These are phyloP conservation scores for Trypanosoma melophagium DNA, from an alignment of 208 protist species.

Conservation along the genomic window DNA sequence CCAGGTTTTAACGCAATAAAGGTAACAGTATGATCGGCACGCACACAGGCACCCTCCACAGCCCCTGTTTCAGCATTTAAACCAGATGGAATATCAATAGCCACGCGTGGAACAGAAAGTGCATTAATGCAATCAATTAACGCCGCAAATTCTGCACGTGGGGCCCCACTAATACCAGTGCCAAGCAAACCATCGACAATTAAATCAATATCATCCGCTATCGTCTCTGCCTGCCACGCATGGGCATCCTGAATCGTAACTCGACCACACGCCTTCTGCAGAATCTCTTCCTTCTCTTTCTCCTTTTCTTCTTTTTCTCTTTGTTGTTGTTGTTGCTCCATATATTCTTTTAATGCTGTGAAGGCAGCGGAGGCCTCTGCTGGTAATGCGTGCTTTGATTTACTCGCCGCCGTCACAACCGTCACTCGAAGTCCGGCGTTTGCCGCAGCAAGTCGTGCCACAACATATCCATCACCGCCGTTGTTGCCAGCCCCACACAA, in stretches of 20 bases:
- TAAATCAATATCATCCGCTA: conserved; percentile 47
- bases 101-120: conserved; percentile 51
- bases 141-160: conserved; percentile 56
- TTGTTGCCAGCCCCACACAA: conserved; percentile 86
- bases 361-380: conserved; percentile 55
- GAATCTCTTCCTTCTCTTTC: too few species aligned
- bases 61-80: conserved; percentile 80
- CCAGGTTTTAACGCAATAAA: conserved; percentile 86
- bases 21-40: conserved; percentile 70
- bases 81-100: conserved; percentile 86
- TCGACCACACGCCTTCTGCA: neutral
- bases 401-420: conserved; percentile 47
- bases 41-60: conserved; percentile 56
- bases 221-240: neutral
- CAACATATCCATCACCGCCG: conserved; percentile 83
- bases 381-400: conserved; percentile 48
- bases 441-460: conserved; percentile 55
- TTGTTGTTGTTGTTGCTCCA: neutral
- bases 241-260: conserved; percentile 6
- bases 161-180: conserved; percentile 63
- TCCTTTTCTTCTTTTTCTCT: too few species aligned
- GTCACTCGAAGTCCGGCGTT: conserved; percentile 39
- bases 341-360: conserved; percentile 28
- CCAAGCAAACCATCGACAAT: conserved; percentile 82
- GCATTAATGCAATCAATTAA: conserved; percentile 60